Conservation (phyloP, 2,329 filamentous ascomycete genomes). For the Endothia cerciana region DNA sequence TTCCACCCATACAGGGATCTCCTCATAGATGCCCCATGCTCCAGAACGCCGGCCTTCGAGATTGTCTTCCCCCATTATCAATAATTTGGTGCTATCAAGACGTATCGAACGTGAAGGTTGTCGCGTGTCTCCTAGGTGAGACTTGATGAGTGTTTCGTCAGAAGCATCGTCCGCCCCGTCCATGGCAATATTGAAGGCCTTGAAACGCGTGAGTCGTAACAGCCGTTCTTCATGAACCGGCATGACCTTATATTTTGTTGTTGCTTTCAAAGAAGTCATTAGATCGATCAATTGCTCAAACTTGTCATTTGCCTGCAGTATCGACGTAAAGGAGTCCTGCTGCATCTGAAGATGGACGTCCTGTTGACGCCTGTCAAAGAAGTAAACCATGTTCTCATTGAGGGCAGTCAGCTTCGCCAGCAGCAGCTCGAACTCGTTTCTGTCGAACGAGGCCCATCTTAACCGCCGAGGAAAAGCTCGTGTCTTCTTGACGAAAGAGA, state of each 20-base stretch:
- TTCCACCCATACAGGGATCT: constrained; percentile 15
- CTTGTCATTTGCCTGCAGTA: constrained; percentile 16
- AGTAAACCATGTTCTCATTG: constrained; percentile 12
- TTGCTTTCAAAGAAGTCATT: constrained; percentile 11
- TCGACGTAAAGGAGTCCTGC: constrained; percentile 13
- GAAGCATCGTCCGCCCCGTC: not conserved
- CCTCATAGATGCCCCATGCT: constrained; percentile 11
- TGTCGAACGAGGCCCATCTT: constrained; percentile 13
- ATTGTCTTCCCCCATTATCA: not conserved
- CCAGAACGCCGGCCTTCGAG: not conserved
- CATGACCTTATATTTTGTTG: constrained; percentile 6
- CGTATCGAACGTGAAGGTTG: not conserved
- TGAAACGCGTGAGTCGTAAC: constrained; percentile 17
- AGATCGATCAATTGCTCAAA: constrained; percentile 14
- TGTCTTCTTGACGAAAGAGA: constrained; percentile 17
- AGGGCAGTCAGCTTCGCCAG: constrained; percentile 19
- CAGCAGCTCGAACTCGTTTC: constrained; percentile 8
- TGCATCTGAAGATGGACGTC: constrained; percentile 19
- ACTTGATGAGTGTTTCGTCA: constrained; percentile 7
- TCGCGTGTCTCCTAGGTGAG: constrained; percentile 10
- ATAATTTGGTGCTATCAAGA: not conserved
- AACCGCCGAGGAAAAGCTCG: constrained; percentile 9
- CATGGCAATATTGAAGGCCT: constrained; percentile 15
- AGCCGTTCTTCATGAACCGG: not conserved
- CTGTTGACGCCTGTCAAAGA: constrained; percentile 18